These are phyloP conservation scores for Brassica napus DNA, from an alignment of 345 rosid genomes.

Conservation along the genomic window DNA sequence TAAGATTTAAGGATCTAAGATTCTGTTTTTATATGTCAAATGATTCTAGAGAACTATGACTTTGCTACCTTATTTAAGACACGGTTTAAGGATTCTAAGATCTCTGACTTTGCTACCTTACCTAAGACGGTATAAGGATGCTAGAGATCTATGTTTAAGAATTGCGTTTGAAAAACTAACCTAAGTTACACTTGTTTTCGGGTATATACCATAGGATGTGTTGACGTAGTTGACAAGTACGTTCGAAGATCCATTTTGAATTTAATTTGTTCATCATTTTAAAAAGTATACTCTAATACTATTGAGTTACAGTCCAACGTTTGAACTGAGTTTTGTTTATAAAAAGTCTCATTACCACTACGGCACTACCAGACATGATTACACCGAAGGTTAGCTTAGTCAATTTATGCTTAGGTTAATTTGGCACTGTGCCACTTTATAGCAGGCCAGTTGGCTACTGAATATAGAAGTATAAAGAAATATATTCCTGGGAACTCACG, in stretches of 20 bases:
- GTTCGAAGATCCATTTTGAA: background rate
- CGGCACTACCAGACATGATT: background rate
- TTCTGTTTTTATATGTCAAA: background rate
- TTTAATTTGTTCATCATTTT: background rate
- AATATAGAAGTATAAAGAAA: background rate
- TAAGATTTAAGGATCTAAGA: background rate
- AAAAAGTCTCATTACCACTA: background rate
- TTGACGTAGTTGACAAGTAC: background rate
- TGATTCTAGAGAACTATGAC: background rate
- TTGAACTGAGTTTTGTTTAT: background rate
- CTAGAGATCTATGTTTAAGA: background rate
- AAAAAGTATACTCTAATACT: background rate
- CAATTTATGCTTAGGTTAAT: background rate
- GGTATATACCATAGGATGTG: background rate
- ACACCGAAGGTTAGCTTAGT: background rate
- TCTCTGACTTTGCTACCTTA: background rate
- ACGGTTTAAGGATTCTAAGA: background rate
- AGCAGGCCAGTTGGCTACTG: background rate
- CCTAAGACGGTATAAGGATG: background rate
- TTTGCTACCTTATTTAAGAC: background rate
- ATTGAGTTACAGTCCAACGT: background rate
- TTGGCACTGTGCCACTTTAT: background rate
- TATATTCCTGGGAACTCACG: background rate
- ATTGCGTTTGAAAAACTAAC: background rate
- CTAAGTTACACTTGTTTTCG: background rate